Base-by-base conservation (phyloP, 257 asterid species). In the Scutellaria minor region DNA sequence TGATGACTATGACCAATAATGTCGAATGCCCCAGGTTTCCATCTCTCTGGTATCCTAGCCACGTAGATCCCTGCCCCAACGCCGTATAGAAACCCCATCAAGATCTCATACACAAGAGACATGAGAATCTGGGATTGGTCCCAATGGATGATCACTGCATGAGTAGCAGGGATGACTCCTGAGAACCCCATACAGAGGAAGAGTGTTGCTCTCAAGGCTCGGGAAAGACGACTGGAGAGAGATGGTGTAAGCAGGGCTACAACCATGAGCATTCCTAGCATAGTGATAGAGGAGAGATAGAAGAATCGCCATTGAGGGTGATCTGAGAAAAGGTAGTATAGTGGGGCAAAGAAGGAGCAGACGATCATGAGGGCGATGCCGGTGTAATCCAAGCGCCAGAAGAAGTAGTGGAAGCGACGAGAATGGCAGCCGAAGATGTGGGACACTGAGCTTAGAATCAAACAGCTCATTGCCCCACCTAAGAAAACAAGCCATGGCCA, bases 401-500 rank as follows among this genome's bases (percentile, higher is more conserved):
- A 91, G 87, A 93, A 84, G 82, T 65, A 77, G 81, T 80, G 83
- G 82, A 78, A 93, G 9, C 83, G 85, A 35, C 53, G 82, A 56
- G 98, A 93, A 70, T 89, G 98, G 85, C 98, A 93, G 27, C 96
- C 87, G 45, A 93, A 88, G 61, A 90, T 86, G 78, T 93, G 98
- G 82, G 98, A 91, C 1, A 87, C 53, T 0, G 96, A 74, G 80
- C 98, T 93, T 55, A 81, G 83, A 6, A 87, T 73, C 70, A 93
- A 74, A 71, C 98, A 93, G 66, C 82, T 5, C 91, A 89, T 93
- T 24, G 97, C 94, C 44, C 98, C 98, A 9, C 68, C 83, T 42
- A 93, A 77, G 89, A 91, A 91, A 15, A 93, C 88, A 55, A 93
- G 84, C 98, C 98, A 93, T 6, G 98, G 98, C 98, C 97, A 93